Percentiles rank a stretch among this genome's conserved stretches.
Conservation (phyloP, 768 basidiomycete genomes). For the Amylocystis lapponica region DNA sequence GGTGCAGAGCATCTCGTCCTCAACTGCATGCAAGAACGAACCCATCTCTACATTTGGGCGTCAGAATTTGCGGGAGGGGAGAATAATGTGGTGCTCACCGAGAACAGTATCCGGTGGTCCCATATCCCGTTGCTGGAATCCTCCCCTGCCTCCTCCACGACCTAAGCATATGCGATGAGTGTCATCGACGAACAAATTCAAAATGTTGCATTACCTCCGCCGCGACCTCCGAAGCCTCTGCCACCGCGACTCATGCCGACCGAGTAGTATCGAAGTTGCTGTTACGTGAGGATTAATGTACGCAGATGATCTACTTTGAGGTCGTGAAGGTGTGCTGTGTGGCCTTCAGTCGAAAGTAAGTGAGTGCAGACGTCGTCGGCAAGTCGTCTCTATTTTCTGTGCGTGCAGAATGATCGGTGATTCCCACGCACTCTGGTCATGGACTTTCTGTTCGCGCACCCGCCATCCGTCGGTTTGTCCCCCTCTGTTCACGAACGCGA, state of each 20-base stretch:
- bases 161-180: not conserved
- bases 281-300: too few relatives aligned
- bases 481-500: constrained; percentile 8
- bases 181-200: not conserved
- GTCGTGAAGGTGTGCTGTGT: not conserved
- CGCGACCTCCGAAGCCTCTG: constrained; percentile 47
- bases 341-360: not conserved
- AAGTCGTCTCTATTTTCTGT: too few relatives aligned
- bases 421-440: constrained; percentile 10
- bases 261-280: too few relatives aligned
- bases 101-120: constrained; percentile 80
- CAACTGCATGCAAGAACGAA: constrained; percentile 88
- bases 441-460: constrained; percentile 18
- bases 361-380: too few relatives aligned
- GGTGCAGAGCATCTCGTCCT: constrained; percentile 96
- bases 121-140: constrained; percentile 62
- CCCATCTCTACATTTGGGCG: constrained; percentile 67
- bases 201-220: constrained; percentile 35
- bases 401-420: not conserved
- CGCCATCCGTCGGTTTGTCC: constrained; percentile 1
- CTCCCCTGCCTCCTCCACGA: constrained; percentile 53
- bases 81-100: constrained; percentile 37
- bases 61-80: not conserved
- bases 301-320: too few relatives aligned
- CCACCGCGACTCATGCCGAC: constrained; percentile 53